Evolutionary conservation across 2,329 filamentous ascomycete species (phyloP).

Genomic region (Curvularia eragrostidis): DNA sequence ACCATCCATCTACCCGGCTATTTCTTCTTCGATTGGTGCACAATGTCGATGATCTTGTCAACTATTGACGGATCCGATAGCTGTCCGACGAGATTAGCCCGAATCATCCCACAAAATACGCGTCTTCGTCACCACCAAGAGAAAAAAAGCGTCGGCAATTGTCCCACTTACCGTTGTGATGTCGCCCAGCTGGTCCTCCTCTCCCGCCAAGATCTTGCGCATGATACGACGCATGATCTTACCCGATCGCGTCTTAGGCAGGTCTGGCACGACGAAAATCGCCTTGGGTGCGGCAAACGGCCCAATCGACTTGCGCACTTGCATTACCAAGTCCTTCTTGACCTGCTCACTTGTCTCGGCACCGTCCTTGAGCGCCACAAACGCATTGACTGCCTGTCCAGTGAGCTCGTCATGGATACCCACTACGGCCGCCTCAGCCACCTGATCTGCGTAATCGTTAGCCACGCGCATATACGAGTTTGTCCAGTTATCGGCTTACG

Average conservation of each 20-base stretch:
- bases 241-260: constrained; percentile 95
- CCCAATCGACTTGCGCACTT: constrained; percentile 96
- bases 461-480: constrained; percentile 15
- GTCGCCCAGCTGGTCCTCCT: constrained; percentile 96
- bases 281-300: constrained; percentile 97
- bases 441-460: constrained; percentile 59
- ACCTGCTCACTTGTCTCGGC: constrained; percentile 78
- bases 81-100: constrained; percentile 55
- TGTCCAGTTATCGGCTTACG: constrained; percentile 50
- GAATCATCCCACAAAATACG: constrained; percentile 30
- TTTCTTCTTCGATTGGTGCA: constrained; percentile 67
- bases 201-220: constrained; percentile 94
- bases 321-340: constrained; percentile 90
- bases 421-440: constrained; percentile 95
- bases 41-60: constrained; percentile 83
- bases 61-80: constrained; percentile 90
- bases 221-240: constrained; percentile 99
- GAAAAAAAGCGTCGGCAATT: constrained; percentile 10
- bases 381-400: constrained; percentile 96
- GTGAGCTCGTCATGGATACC: constrained; percentile 93
- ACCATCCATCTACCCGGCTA: constrained; percentile 29
- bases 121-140: constrained; percentile 35
- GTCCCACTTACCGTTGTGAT: constrained; percentile 76
- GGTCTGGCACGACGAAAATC: constrained; percentile 86
- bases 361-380: constrained; percentile 89